These are phyloP conservation scores for Punica granatum DNA, from an alignment of 345 rosid species.

Conservation along the genomic window DNA sequence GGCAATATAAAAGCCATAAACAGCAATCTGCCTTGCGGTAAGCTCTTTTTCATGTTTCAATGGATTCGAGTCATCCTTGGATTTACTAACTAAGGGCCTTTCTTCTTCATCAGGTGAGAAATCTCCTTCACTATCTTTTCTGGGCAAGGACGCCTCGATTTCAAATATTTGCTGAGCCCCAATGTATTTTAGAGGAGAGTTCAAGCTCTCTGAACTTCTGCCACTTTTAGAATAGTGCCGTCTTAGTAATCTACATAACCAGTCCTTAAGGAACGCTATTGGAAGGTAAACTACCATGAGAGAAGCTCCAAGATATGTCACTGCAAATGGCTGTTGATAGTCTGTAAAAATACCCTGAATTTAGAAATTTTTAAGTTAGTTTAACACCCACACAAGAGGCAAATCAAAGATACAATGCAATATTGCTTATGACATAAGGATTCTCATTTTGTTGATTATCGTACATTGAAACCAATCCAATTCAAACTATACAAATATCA, in stretches of 20 bases:
- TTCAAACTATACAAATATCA: too few relatives aligned
- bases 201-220: slow-evolving; percentile 31
- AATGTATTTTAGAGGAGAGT: slow-evolving; percentile 40
- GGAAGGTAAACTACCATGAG: slow-evolving; percentile 98
- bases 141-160: slow-evolving; percentile 59
- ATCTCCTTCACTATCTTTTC: slow-evolving; percentile 70
- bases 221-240: slow-evolving; percentile 38
- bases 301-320: slow-evolving; percentile 98
- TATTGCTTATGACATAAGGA: not conserved
- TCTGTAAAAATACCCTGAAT: slow-evolving; percentile 80
- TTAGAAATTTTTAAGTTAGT: slow-evolving; percentile 10
- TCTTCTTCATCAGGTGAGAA: slow-evolving; percentile 52
- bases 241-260: slow-evolving; percentile 51
- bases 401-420: not conserved
- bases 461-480: not conserved
- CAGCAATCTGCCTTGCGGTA: slow-evolving; percentile 63
- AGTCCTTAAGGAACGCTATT: slow-evolving; percentile 78
- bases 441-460: not conserved
- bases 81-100: slow-evolving; percentile 51
- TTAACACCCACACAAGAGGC: not conserved
- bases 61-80: slow-evolving; percentile 43
- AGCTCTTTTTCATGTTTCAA: slow-evolving; percentile 45
- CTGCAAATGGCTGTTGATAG: slow-evolving; percentile 97
- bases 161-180: slow-evolving; percentile 45
- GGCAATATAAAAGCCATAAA: slow-evolving; percentile 82